A percentile compares a stretch with the other conserved stretches of the same genome.
Evolutionary conservation across 2,329 filamentous ascomycete genomes (phyloP).

Genomic region (Tothia fuscella): DNA sequence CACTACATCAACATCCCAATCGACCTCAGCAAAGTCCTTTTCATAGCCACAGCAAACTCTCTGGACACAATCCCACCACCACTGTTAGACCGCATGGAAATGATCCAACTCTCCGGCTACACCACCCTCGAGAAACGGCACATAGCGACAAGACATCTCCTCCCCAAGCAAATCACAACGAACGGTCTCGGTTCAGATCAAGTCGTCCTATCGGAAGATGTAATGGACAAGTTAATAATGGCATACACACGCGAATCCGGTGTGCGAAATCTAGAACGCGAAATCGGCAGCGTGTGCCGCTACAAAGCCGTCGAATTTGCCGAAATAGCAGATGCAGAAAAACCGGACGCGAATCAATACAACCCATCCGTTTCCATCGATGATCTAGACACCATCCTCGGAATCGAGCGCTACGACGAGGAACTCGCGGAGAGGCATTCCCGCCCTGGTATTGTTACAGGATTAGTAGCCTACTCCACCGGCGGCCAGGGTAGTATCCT

Average conservation of each 20-base stretch:
- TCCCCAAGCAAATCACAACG: constrained; percentile 86
- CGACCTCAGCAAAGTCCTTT: constrained; percentile 90
- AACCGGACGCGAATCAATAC: constrained; percentile 40
- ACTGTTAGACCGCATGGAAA: constrained; percentile 93
- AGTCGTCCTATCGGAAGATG: constrained; percentile 65
- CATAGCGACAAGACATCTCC: constrained; percentile 84
- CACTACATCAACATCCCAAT: constrained; percentile 95
- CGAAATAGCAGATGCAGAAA: constrained; percentile 68
- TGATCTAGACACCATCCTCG: constrained; percentile 82
- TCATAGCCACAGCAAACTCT: constrained; percentile 93
- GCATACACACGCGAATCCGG: constrained; percentile 93
- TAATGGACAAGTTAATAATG: constrained; percentile 90
- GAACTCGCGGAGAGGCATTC: constrained; percentile 78
- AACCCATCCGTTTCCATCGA: constrained; percentile 59
- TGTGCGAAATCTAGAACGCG: constrained; percentile 89
- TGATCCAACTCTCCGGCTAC: constrained; percentile 84
- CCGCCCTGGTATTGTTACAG: constrained; percentile 86
- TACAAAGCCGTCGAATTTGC: constrained; percentile 92
- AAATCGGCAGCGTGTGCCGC: constrained; percentile 88
- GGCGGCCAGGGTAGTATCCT: constrained; percentile 92
- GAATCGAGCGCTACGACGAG: constrained; percentile 87
- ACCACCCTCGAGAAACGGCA: constrained; percentile 94
- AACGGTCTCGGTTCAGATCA: constrained; percentile 74
- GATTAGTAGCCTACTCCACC: constrained; percentile 85
- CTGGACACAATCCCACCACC: constrained; percentile 93